Conservation (phyloP, 176 grass and related monocot genomes). For the Otatea glauca region DNA sequence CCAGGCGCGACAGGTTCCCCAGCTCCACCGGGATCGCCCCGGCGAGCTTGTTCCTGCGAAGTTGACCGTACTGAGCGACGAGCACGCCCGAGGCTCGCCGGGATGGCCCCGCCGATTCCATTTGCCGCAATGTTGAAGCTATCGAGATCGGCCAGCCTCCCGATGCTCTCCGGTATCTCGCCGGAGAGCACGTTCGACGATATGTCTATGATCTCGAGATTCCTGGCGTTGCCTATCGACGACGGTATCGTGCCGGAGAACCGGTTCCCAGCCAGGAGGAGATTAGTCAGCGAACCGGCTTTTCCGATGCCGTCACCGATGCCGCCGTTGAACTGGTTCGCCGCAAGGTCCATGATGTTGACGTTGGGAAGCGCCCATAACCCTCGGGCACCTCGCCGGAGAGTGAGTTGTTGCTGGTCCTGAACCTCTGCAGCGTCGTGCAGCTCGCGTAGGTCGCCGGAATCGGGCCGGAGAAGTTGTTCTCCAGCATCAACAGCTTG, state of each 20-base stretch:
- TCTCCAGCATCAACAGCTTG: conserved; percentile 83
- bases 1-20: too few species aligned
- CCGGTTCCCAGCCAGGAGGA: conserved; percentile 48
- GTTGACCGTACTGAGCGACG: too few species aligned
- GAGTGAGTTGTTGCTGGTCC: conserved; percentile 74
- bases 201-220: too few species aligned
- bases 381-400: conserved; percentile 73
- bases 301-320: conserved; percentile 52
- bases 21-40: too few species aligned
- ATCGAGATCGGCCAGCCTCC: too few species aligned
- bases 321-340: conserved; percentile 63
- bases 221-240: too few species aligned
- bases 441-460: conserved; percentile 69
- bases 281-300: conserved; percentile 46
- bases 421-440: conserved; percentile 54
- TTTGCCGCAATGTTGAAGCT: too few species aligned
- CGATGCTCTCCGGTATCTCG: too few species aligned
- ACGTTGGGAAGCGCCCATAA: conserved; percentile 66
- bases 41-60: too few species aligned
- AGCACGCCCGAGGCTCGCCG: too few species aligned
- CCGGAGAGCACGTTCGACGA: too few species aligned
- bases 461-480: conserved; percentile 70
- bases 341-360: conserved; percentile 59
- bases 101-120: too few species aligned
- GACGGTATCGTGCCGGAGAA: conserved; percentile 68